These are phyloP conservation scores for Apostasia ramifera DNA, from an alignment of 106 monocot genomes.

Conservation along the genomic window DNA sequence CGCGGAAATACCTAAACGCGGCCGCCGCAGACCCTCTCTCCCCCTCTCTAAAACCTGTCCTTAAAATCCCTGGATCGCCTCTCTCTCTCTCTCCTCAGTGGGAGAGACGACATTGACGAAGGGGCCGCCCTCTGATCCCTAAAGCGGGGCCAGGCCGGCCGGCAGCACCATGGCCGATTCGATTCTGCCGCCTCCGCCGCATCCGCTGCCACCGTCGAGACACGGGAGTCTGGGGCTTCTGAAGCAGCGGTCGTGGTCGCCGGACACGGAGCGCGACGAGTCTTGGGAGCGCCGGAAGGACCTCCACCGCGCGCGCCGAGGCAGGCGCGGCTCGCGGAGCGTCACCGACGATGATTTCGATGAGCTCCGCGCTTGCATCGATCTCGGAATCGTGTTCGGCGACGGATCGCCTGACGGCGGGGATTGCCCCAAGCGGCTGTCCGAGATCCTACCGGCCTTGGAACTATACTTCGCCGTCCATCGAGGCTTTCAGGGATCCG, in stretches of 20 bases:
- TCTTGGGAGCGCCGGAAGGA: conserved; percentile 47
- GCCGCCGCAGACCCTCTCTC: too few species aligned
- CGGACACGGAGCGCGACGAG: conserved; percentile 61
- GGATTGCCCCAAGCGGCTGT: conserved; percentile 13
- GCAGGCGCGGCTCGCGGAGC: conserved; percentile 22
- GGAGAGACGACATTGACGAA: background rate
- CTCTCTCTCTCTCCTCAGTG: background rate
- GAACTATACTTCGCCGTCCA: conserved; percentile 44
- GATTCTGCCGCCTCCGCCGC: background rate
- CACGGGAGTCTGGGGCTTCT: conserved; percentile 12
- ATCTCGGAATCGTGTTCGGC: conserved; percentile 63
- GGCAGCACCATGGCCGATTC: conserved; percentile 7
- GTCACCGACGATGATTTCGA: conserved; percentile 84
- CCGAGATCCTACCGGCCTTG: conserved; percentile 41
- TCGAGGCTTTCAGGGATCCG: background rate
- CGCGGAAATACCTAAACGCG: too few species aligned
- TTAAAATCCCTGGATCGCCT: background rate
- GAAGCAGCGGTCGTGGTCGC: conserved; percentile 77
- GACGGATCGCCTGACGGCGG: conserved; percentile 5
- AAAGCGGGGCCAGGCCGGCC: background rate
- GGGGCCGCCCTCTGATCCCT: background rate
- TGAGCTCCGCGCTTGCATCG: conserved; percentile 75
- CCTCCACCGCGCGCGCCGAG: conserved; percentile 22
- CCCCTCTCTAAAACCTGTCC: background rate
- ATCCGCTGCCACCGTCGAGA: conserved; percentile 3